Evolutionary conservation across 768 basidiomycete genomes (phyloP), one percentile per base, ranked within the genome.

Genomic region (Mycena indigotica): DNA sequence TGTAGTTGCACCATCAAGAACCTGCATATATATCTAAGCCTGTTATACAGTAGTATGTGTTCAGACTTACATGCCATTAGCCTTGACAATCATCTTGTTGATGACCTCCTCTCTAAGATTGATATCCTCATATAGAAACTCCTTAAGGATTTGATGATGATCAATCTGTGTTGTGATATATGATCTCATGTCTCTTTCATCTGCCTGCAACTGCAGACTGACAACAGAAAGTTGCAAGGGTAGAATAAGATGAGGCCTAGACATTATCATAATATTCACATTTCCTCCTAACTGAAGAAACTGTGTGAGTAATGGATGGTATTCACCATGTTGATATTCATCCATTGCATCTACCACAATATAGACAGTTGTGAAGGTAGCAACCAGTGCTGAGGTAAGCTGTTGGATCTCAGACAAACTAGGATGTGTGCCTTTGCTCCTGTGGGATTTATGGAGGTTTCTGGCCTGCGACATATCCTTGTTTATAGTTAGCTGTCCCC

Each of bases 291-390:
- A 10, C 12, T 38, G 12, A 10, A 38, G 35, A 38, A 38, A 10
- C n/a, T 10, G 10, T 10, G 10, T n/a, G 35, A 38, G 10, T n/a
- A 38, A n/a, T 56, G 48, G 1, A 49, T 46, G 44, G 35, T 49
- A 49, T 57, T 29, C 17, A 50, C 56, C 1, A 57, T 35, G n/a
- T n/a, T n/a, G n/a, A n/a, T n/a, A n/a, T n/a, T n/a, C n/a, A n/a
- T n/a, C n/a, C n/a, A n/a, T n/a, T 12, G 56, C 56, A 28, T 57
- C 56, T 8, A 57, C 23, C n/a, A 57, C 16, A n/a, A 57, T 19
- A 21, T 28, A 51, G 5, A 32, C 50, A 4, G 6, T 4, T 2
- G 50, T 25, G 38, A 23, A 19, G 24, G 39, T 28, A 8, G 46
- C 24, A 30, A 57, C 4, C 13, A 50, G 32, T 4, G 29, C 26